phyloP scores from a whole-genome alignment of 2,329 filamentous ascomycete species.

The Zymoseptoria ardabiliae region DNA sequence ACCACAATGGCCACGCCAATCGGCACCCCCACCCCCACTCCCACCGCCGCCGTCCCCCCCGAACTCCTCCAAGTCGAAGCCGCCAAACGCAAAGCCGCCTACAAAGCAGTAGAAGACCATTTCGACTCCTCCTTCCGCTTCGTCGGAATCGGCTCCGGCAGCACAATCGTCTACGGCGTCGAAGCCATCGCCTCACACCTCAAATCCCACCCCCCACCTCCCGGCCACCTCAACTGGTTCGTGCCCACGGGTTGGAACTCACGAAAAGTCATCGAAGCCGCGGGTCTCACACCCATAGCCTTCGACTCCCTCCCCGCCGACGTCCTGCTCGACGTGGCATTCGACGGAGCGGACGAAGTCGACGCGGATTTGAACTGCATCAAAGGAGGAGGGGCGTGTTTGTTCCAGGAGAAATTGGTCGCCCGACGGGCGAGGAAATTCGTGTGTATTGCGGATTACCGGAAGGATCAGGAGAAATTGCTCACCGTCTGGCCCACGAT shows the following conservation, averaged over 20 bases:
- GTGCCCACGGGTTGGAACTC: conserved; percentile 89
- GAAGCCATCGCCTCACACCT: conserved; percentile 64
- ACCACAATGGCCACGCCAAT: background rate
- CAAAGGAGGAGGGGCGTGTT: conserved; percentile 93
- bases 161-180: conserved; percentile 77
- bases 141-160: conserved; percentile 74
- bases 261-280: conserved; percentile 73
- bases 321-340: conserved; percentile 72
- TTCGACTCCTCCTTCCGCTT: conserved; percentile 56
- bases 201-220: conserved; percentile 27
- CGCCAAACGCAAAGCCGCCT: conserved; percentile 69
- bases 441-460: conserved; percentile 57
- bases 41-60: background rate
- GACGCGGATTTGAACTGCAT: conserved; percentile 93
- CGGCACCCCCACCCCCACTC: background rate
- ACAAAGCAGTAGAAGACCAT: conserved; percentile 65
- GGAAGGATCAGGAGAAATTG: conserved; percentile 75
- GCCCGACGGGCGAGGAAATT: conserved; percentile 48
- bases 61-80: conserved; percentile 47
- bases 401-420: conserved; percentile 97
- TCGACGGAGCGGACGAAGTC: conserved; percentile 95
- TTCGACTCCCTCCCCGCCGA: conserved; percentile 66
- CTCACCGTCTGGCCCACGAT: conserved; percentile 72
- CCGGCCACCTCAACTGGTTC: conserved; percentile 65
- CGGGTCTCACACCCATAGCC: conserved; percentile 67